A percentile compares a stretch with the other conserved stretches of the same genome.
phyloP scores from a whole-genome alignment of 2,329 filamentous ascomycete species.

The Alternaria angustiovoidea region DNA sequence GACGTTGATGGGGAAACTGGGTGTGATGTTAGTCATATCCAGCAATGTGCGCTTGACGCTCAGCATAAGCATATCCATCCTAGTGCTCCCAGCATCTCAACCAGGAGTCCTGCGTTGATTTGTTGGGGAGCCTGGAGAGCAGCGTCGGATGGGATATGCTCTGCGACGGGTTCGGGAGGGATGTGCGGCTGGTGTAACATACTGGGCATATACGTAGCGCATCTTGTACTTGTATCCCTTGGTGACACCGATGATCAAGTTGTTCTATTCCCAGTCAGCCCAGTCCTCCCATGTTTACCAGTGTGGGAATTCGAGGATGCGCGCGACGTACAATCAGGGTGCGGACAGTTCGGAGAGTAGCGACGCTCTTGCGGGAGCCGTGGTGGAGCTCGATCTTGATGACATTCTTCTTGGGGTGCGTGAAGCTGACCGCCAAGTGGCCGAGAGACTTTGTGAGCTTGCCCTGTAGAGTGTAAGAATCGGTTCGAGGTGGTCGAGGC shows the following conservation, averaged over 20 bases:
- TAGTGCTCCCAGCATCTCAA: conserved; percentile 1
- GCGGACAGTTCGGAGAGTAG: conserved; percentile 96
- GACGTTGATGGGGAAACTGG: conserved; percentile 99
- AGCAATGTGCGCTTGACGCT: not conserved
- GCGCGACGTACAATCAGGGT: conserved; percentile 74
- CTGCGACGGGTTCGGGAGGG: not conserved
- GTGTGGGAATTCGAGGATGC: conserved; percentile 1
- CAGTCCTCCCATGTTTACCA: conserved; percentile 5
- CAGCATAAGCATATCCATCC: not conserved
- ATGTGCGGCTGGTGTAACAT: conserved; percentile 22
- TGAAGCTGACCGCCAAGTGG: conserved; percentile 97
- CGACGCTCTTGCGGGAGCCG: conserved; percentile 96
- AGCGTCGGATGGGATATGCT: not conserved
- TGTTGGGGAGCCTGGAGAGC: not conserved
- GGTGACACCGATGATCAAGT: conserved; percentile 97
- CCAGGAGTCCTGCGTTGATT: not conserved
- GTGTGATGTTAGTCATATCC: conserved; percentile 21
- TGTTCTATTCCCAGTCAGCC: conserved; percentile 65
- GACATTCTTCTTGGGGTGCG: conserved; percentile 80
- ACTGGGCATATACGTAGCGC: conserved; percentile 99
- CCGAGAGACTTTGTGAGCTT: conserved; percentile 97
- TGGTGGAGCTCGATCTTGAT: conserved; percentile 99
- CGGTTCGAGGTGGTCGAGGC: conserved; percentile 9
- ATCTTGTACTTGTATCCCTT: conserved; percentile 99
- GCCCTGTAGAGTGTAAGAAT: conserved; percentile 62